These are phyloP conservation scores for Leptosphaerulina australis DNA, from an alignment of 2,329 filamentous ascomycete genomes.

Conservation along the genomic window DNA sequence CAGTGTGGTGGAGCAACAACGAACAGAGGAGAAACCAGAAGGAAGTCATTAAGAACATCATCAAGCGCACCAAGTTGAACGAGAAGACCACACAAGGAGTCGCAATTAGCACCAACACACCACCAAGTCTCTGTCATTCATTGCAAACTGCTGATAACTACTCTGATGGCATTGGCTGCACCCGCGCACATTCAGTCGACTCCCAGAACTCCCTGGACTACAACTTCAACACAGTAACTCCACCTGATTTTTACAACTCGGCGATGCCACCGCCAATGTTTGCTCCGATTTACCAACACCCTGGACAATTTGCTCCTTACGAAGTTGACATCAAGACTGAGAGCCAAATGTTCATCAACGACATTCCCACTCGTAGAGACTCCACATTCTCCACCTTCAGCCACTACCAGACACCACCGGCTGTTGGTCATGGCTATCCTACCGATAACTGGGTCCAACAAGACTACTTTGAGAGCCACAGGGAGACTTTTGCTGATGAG, in stretches of 20 bases:
- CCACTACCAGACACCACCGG: constrained; percentile 82
- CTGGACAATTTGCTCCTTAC: constrained; percentile 75
- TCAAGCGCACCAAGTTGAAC: constrained; percentile 93
- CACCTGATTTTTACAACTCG: constrained; percentile 63
- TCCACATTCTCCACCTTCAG: constrained; percentile 91
- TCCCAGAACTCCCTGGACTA: constrained; percentile 72
- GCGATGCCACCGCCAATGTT: constrained; percentile 62
- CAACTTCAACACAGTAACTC: constrained; percentile 68
- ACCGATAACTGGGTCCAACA: constrained; percentile 75
- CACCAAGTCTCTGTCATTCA: constrained; percentile 81
- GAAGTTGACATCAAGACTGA: constrained; percentile 97
- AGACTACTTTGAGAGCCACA: constrained; percentile 69
- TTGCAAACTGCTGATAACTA: constrained; percentile 80
- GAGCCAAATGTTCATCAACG: constrained; percentile 89
- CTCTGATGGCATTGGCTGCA: constrained; percentile 72
- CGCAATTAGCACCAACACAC: constrained; percentile 63
- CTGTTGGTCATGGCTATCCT: constrained; percentile 69
- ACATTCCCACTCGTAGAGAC: constrained; percentile 82
- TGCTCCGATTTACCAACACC: constrained; percentile 54
- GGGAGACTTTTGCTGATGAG: constrained; percentile 67
- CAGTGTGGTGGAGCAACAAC: constrained; percentile 96
- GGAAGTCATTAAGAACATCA: constrained; percentile 94
- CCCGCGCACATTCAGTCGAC: constrained; percentile 77
- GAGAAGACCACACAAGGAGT: constrained; percentile 73
- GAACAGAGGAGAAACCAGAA: constrained; percentile 86